Evolutionary conservation across 2,329 filamentous ascomycete species (phyloP).

Genomic region (Cladosporium sp.): DNA sequence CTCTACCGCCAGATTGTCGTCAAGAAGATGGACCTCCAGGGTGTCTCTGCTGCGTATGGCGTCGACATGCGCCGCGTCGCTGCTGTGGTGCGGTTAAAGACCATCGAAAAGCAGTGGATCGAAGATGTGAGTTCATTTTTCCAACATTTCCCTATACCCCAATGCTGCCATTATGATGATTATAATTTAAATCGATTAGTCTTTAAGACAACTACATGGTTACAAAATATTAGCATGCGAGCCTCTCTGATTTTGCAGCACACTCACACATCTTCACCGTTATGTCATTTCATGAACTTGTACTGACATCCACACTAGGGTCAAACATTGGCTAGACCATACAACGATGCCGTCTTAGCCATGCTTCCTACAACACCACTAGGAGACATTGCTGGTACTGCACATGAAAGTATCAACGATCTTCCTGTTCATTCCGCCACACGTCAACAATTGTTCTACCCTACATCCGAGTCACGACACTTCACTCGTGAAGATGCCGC

Average conservation of each 20-base stretch:
- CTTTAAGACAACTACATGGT: conserved; percentile 96
- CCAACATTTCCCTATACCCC: conserved; percentile 4
- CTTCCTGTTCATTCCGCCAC: conserved; percentile 56
- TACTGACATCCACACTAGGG: conserved; percentile 50
- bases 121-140: conserved; percentile 60
- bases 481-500: conserved; percentile 65
- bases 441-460: conserved; percentile 56
- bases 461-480: conserved; percentile 58
- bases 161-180: conserved; percentile 56
- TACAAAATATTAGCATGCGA: conserved; percentile 72
- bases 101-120: conserved; percentile 76
- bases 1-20: conserved; percentile 67
- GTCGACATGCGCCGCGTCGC: conserved; percentile 81
- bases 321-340: conserved; percentile 71
- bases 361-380: conserved; percentile 73
- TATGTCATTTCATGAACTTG: not conserved
- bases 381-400: conserved; percentile 34
- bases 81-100: conserved; percentile 79
- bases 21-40: conserved; percentile 66
- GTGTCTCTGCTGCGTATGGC: conserved; percentile 70
- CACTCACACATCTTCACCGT: conserved; percentile 3
- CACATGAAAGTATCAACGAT: conserved; percentile 62
- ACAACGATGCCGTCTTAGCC: conserved; percentile 67
- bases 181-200: conserved; percentile 89
- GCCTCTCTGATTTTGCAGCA: conserved; percentile 60